Base-by-base conservation (phyloP, 2,329 filamentous ascomycete species). In the Pseudogymnoascus destructans region DNA sequence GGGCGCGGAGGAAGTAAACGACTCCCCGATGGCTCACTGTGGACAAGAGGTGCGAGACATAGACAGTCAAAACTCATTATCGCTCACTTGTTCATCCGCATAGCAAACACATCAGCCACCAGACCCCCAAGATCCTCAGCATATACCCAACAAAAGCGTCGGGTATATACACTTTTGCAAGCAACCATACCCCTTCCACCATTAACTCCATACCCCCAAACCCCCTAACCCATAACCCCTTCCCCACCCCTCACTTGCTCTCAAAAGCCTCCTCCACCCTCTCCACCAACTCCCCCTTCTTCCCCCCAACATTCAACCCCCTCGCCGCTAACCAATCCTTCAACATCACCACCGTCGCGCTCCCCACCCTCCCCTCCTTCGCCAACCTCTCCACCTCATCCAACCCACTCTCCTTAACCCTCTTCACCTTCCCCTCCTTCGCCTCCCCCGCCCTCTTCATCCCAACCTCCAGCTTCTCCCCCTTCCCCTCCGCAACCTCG, bases 361-460 rank as follows among this genome's bases (percentile, higher is more conserved):
- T 64, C 7, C 55, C 55, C 38, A 67, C 32, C 32, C 15, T 60
- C 0, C 59, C 63, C 25, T 17, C 25, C 7, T 21, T 46, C 8
- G 64, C 59, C 5, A 62, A 21, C 17, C 60, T 61, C 58, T 63
- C 65, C 30, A 68, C 32, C 13, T 66, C 62, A 19, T 55, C 55
- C 19, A 35, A n/a, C 38, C 42, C 61, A 62, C 66, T 62, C 5
- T 35, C 59, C 6, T 61, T 59, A 42, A 42, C 38, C 38, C 38
- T 42, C 38, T 42, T 42, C 11, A 42, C 38, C 38, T 42, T 42
- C 38, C 38, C 38, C 59, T 2, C 61, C 8, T 76, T 75, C 0
- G 71, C 73, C 7, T 76, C 77, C 0, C 73, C 70, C 58, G 80
- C 78, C 17, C 78, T 75, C 68, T 84, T 84, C 42, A 13, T 61